phyloP scores from a whole-genome alignment of 352 stramenopile genomes.

The Phytophthora cryptogea region DNA sequence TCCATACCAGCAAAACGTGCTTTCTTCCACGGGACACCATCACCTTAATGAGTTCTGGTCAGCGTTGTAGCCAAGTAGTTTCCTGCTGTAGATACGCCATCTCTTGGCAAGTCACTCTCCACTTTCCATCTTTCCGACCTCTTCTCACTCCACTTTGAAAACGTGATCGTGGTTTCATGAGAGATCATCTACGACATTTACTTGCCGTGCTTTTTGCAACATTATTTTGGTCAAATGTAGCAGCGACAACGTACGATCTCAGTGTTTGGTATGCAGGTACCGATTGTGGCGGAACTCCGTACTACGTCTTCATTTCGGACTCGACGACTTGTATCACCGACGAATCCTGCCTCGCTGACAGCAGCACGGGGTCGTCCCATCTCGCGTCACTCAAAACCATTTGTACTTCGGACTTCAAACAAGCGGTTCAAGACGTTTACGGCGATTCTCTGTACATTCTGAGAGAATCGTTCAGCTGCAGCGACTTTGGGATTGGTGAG shows the following conservation, averaged over 20 bases:
- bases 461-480: slow-evolving; percentile 5
- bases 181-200: neutral
- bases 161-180: too few relatives aligned
- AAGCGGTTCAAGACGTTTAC: slow-evolving; percentile 5
- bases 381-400: neutral
- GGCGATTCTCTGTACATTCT: slow-evolving; percentile 4
- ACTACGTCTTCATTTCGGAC: slow-evolving; percentile 13
- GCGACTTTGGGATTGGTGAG: neutral
- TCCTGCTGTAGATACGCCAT: too few relatives aligned
- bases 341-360: neutral
- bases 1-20: too few relatives aligned
- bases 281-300: slow-evolving; percentile 2
- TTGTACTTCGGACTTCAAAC: slow-evolving; percentile 9
- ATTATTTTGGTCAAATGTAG: neutral
- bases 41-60: neutral
- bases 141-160: too few relatives aligned
- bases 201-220: neutral
- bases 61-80: neutral
- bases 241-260: slow-evolving; percentile 1
- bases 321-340: neutral
- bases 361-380: neutral
- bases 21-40: neutral
- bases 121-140: too few relatives aligned
- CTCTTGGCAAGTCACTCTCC: too few relatives aligned
- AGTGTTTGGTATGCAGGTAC: slow-evolving; percentile 2